phyloP scores from a whole-genome alignment of 164 flowering plant species.

The Houttuynia cordata region DNA sequence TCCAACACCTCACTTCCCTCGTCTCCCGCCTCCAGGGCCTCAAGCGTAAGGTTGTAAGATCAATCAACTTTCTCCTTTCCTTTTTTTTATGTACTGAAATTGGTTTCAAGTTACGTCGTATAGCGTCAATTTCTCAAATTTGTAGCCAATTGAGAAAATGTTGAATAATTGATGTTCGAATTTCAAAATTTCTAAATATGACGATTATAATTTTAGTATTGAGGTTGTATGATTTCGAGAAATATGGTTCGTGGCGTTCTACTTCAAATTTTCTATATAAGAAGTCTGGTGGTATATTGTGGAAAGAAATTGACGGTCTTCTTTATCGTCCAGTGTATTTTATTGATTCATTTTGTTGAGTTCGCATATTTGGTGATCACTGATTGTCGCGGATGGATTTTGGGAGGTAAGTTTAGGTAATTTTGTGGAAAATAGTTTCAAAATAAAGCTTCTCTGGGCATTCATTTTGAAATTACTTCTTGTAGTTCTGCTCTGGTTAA shows the following conservation, averaged over 20 bases:
- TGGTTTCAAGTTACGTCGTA: background rate
- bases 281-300: too few relatives aligned
- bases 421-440: too few relatives aligned
- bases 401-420: too few relatives aligned
- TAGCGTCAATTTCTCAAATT: background rate
- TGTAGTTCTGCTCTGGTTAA: too few relatives aligned
- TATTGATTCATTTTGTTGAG: background rate
- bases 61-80: background rate
- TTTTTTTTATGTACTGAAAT: too few relatives aligned
- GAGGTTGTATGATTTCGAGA: background rate
- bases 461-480: background rate
- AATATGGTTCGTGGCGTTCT: too few relatives aligned
- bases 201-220: background rate
- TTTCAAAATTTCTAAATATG: background rate
- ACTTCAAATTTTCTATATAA: too few relatives aligned
- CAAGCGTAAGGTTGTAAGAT: conserved; percentile 61
- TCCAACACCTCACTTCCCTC: conserved; percentile 55
- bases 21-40: conserved; percentile 86
- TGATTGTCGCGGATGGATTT: background rate
- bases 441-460: background rate
- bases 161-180: too few relatives aligned
- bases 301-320: too few relatives aligned
- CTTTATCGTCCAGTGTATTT: too few relatives aligned
- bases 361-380: background rate
- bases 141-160: too few relatives aligned